These are phyloP conservation scores for Blakeslea trispora DNA, from an alignment of 371 early-diverging fungal species.

Conservation along the genomic window DNA sequence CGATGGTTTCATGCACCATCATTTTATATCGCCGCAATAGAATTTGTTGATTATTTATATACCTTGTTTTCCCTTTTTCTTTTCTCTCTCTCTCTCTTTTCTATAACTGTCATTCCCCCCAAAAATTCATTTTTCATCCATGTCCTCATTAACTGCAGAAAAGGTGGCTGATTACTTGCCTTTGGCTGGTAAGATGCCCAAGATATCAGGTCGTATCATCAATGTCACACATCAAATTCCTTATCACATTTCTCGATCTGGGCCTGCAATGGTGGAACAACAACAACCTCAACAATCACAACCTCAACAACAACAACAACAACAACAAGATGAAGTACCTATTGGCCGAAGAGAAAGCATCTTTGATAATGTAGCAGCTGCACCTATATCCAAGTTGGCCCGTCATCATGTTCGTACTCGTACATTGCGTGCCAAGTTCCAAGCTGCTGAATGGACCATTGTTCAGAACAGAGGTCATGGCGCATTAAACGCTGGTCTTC, in stretches of 20 bases:
- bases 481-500: constrained; percentile 76
- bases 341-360: neutral
- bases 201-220: constrained; percentile 54
- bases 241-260: constrained; percentile 46
- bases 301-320: neutral
- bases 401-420: constrained; percentile 43
- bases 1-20: neutral
- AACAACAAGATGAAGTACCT: neutral
- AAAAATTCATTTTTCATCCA: constrained; percentile 7
- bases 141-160: constrained; percentile 41
- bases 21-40: neutral
- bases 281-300: constrained; percentile 1
- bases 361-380: constrained; percentile 18
- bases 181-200: constrained; percentile 36
- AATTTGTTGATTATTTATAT: neutral
- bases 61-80: neutral
- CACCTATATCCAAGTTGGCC: constrained; percentile 40
- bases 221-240: constrained; percentile 68
- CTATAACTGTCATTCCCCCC: neutral
- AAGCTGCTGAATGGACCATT: constrained; percentile 38
- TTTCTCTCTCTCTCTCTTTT: constrained; percentile 5
- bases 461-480: constrained; percentile 68
- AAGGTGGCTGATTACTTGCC: constrained; percentile 49
- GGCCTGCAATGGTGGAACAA: neutral
- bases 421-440: constrained; percentile 40